These are phyloP conservation scores for Abelmoschus esculentus DNA, from an alignment of 345 rosid genomes.

Conservation along the genomic window DNA sequence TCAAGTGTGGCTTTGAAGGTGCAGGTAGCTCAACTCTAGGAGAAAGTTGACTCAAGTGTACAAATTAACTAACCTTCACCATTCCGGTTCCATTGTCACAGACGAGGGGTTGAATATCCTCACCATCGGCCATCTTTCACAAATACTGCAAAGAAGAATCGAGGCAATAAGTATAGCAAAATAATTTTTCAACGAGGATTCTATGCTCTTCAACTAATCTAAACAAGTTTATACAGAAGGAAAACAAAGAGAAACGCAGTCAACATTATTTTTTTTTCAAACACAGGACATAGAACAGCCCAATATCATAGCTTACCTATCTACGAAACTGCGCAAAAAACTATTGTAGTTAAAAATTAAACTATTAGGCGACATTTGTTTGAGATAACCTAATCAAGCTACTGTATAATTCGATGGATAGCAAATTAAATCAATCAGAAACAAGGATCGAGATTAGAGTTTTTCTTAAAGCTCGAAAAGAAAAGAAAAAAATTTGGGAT, in stretches of 20 bases:
- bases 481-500: background rate
- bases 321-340: no score
- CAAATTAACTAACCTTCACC: constrained; percentile 16
- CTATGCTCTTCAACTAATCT: no score
- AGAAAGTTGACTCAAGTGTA: background rate
- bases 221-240: no score
- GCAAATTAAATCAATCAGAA: background rate
- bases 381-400: background rate
- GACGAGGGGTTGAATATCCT: constrained; percentile 21
- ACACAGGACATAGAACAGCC: no score
- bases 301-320: no score
- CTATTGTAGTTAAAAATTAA: no score
- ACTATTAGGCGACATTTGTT: background rate
- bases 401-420: background rate
- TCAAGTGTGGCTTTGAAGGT: no score
- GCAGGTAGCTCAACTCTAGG: background rate
- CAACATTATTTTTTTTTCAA: background rate
- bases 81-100: constrained; percentile 21
- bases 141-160: constrained; percentile 1
- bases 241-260: no score
- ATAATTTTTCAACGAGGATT: background rate
- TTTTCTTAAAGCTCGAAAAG: background rate
- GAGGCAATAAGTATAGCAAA: background rate
- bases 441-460: background rate
- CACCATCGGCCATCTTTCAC: constrained; percentile 14